Percentiles rank a stretch among this genome's conserved stretches.
Conservation (phyloP, 257 asterid species). For the Nicotiana attenuata region DNA sequence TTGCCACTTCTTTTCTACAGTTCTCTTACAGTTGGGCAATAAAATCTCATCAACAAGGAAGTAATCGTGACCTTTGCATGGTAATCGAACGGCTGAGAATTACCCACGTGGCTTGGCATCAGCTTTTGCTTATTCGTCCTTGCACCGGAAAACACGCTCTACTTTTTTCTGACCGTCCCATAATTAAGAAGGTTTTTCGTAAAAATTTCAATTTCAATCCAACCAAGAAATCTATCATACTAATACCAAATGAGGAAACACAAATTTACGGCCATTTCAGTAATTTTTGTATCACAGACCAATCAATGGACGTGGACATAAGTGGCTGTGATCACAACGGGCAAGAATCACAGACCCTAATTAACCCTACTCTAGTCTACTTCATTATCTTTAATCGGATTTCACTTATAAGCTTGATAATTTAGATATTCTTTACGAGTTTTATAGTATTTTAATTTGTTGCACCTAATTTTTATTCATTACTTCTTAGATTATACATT, state of each 20-base stretch:
- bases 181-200: constrained; percentile 7
- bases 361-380: neutral
- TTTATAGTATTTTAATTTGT: neutral
- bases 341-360: neutral
- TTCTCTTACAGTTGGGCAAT: constrained; percentile 46
- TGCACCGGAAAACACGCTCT: constrained; percentile 86
- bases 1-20: constrained; percentile 46
- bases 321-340: constrained; percentile 18
- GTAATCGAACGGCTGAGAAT: constrained; percentile 5
- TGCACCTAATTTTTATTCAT: no score
- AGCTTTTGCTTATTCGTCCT: constrained; percentile 62
- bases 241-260: constrained; percentile 52
- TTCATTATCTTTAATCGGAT: neutral
- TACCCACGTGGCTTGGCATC: constrained; percentile 45
- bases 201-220: constrained; percentile 12
- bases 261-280: constrained; percentile 15
- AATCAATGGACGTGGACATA: constrained; percentile 33
- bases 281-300: constrained; percentile 28
- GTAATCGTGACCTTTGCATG: constrained; percentile 42
- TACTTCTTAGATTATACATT: no score
- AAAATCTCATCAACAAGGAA: constrained; percentile 25
- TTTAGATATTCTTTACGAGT: neutral
- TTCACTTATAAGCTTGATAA: neutral
- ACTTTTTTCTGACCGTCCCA: constrained; percentile 20
- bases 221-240: constrained; percentile 24